Evolutionary conservation across 2,329 filamentous ascomycete genomes (phyloP), one percentile per base, ranked within the genome.

Genomic region (Botrytis elliptica): DNA sequence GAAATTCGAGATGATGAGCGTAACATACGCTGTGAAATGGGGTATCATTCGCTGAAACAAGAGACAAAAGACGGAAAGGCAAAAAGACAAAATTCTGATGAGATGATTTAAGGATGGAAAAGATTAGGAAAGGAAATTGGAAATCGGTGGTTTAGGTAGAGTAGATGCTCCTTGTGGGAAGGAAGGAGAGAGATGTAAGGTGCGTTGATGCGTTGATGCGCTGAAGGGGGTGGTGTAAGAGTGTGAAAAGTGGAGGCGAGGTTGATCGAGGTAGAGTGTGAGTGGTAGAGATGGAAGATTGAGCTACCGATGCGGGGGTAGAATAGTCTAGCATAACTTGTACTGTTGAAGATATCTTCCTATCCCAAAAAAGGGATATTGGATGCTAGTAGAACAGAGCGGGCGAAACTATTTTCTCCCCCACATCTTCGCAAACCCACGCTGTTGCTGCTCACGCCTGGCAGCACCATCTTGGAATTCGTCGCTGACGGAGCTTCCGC

Each of bases 381-480:
- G 16, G 1, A 62, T 59, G 52, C 62, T 42, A 72, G 66, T 40
- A 63, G 22, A 16, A 42, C 20, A 57, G 20, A 42, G 38, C 7
- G 46, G 63, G 65, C 36, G 59, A 70, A 74, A 62, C 63, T 78
- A 77, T 60, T 76, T 78, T 40, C 65, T 79, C 77, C 79, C 78
- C 77, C 77, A 79, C 71, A 79, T 78, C 62, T 84, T 83, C 57
- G 84, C 82, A 74, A 90, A 88, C n/a, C 89, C 89, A 38, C 89
- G 86, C 81, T 91, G 86, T 72, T 86, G 82, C 22, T 81, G 79
- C 80, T 91, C 89, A 20, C 89, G 85, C 46, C 86, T 84, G 1
- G 89, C 89, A 18, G 89, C 89, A 10, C 88, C 89, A 78, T 91
- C 89, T 76, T 88, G 84, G 76, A 88, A 86, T 18, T 78, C 77